phyloP scores from a whole-genome alignment of 2,329 filamentous ascomycete species.

The Cercospora citrullina region DNA sequence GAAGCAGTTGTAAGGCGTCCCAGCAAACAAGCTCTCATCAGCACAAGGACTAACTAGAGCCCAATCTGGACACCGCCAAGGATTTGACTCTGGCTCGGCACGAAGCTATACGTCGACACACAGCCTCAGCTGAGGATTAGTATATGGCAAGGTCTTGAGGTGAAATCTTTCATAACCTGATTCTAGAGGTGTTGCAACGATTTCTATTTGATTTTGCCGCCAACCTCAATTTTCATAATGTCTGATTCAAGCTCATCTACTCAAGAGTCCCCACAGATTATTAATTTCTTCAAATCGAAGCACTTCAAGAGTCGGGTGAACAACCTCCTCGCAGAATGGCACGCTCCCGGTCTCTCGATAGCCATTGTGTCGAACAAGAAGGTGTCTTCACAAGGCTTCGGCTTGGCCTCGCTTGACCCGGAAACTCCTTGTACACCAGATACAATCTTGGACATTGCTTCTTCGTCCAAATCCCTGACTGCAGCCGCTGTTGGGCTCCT shows the following conservation, averaged over 20 bases:
- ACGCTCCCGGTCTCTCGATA: conserved; percentile 50
- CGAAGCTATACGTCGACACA: background rate
- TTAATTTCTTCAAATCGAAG: conserved; percentile 16
- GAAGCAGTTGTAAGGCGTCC: background rate
- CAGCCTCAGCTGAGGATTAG: background rate
- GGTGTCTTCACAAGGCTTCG: conserved; percentile 45
- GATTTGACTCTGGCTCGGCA: background rate
- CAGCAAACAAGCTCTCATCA: background rate
- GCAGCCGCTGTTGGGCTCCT: conserved; percentile 54
- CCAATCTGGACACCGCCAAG: background rate
- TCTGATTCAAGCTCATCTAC: background rate
- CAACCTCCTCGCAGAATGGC: conserved; percentile 16
- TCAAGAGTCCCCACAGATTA: background rate
- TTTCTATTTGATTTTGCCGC: background rate
- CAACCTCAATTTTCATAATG: background rate
- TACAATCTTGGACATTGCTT: conserved; percentile 58
- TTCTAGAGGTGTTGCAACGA: background rate
- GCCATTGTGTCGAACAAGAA: conserved; percentile 51
- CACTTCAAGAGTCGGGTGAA: conserved; percentile 13
- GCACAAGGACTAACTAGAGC: background rate
- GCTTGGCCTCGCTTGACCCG: conserved; percentile 41
- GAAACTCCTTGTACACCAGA: conserved; percentile 45
- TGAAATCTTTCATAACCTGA: background rate
- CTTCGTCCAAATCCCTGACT: conserved; percentile 58
- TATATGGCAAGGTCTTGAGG: background rate